phyloP scores from a whole-genome alignment of 306 rosid species.

The Lathyrus oleraceus region DNA sequence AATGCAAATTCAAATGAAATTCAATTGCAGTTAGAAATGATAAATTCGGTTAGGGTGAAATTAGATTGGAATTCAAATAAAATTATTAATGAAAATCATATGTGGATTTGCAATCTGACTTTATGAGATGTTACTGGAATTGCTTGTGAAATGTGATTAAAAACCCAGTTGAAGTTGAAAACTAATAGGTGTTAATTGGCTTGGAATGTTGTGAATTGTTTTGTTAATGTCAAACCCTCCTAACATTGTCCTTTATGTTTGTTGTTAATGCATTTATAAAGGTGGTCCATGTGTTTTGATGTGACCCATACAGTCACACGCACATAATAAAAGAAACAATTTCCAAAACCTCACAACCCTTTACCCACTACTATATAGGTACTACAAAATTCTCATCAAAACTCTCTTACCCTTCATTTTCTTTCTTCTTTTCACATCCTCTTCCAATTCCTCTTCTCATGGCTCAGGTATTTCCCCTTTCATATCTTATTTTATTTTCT shows the following conservation, averaged over 20 bases:
- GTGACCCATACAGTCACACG: slow-evolving; percentile 27
- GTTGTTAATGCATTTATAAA: neutral
- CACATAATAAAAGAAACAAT: slow-evolving; percentile 28
- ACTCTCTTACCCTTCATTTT: slow-evolving; percentile 23
- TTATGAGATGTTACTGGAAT: no score
- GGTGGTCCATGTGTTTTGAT: slow-evolving; percentile 23
- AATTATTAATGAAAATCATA: no score
- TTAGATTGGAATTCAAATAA: no score
- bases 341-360: slow-evolving; percentile 36
- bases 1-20: no score
- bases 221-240: slow-evolving; percentile 31
- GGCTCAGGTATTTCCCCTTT: slow-evolving; percentile 71
- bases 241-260: slow-evolving; percentile 33
- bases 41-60: no score
- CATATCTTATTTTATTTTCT: neutral
- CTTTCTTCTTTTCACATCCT: slow-evolving; percentile 23
- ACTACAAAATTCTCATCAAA: slow-evolving; percentile 19
- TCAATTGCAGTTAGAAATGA: no score
- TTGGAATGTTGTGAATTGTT: no score
- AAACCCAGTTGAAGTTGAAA: no score
- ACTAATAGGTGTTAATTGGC: no score
- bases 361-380: slow-evolving; percentile 20
- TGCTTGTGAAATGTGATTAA: no score
- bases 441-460: slow-evolving; percentile 41
- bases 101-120: no score